phyloP scores from a whole-genome alignment of 208 protist genomes.

The Leishmania guyanensis region DNA sequence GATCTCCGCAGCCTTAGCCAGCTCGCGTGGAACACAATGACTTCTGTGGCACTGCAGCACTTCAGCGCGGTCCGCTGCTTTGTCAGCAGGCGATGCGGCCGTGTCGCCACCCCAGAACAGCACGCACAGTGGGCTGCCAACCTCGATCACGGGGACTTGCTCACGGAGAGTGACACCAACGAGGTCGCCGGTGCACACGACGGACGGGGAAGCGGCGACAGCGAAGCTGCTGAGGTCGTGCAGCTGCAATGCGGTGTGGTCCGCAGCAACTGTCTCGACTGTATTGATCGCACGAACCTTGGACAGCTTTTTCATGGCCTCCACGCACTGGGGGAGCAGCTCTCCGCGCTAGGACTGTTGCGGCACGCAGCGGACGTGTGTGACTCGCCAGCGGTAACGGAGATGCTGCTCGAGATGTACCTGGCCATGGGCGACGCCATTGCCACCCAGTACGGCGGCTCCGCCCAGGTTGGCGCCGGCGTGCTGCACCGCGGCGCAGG shows the following conservation, averaged over 20 bases:
- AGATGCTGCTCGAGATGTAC: conserved; percentile 83
- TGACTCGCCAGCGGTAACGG: conserved; percentile 43
- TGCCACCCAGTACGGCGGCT: conserved; percentile 90
- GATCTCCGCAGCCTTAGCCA: conserved; percentile 78
- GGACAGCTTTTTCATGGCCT: conserved; percentile 94
- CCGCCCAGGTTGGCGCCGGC: conserved; percentile 81
- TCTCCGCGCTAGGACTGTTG: conserved; percentile 51
- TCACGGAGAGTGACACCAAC: background rate
- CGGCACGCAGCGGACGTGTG: conserved; percentile 41
- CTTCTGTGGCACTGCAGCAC: conserved; percentile 52
- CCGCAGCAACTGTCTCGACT: conserved; percentile 98
- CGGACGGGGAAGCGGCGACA: background rate
- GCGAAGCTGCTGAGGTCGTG: background rate
- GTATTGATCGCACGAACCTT: conserved; percentile 97
- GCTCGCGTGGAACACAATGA: conserved; percentile 77
- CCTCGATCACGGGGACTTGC: background rate
- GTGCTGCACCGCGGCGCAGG: conserved; percentile 79
- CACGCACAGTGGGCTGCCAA: background rate
- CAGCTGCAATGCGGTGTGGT: conserved; percentile 87
- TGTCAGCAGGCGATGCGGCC: conserved; percentile 19
- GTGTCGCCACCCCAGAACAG: background rate
- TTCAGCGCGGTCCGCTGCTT: conserved; percentile 58
- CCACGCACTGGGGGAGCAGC: conserved; percentile 72
- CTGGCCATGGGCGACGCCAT: conserved; percentile 80
- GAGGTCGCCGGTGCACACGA: background rate